Conservation (phyloP, 192 early-diverging fungal genomes). For the Chytriomyces hyalinus region DNA sequence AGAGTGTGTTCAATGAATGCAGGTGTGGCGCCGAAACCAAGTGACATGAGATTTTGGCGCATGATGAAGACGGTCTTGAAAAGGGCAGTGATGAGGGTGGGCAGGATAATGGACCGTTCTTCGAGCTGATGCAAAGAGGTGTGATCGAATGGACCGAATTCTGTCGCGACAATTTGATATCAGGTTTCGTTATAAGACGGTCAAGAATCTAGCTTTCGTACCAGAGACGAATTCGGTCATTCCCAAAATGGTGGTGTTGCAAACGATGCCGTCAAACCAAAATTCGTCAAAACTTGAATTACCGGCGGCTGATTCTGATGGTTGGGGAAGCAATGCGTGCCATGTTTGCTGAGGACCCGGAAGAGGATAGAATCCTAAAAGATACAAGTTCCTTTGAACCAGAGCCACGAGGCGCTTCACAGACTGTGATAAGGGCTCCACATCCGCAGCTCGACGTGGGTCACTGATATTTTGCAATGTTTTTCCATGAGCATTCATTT, state of each 20-base stretch:
- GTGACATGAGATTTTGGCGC: conserved; percentile 3
- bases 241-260: conserved; percentile 16
- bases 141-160: conserved; percentile 25
- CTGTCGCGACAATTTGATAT: neutral
- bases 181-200: neutral
- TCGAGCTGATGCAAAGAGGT: conserved; percentile 1
- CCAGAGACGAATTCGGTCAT: conserved; percentile 31
- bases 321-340: neutral
- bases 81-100: conserved; percentile 6
- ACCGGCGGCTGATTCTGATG: neutral
- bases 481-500: neutral
- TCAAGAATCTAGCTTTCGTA: neutral
- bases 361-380: conserved; percentile 15
- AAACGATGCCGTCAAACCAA: conserved; percentile 25
- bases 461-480: neutral
- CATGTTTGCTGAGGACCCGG: neutral
- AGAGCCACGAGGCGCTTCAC: neutral
- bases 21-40: neutral
- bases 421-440: neutral
- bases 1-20: no score
- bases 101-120: conserved; percentile 4
- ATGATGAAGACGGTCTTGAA: neutral
- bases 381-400: conserved; percentile 17
- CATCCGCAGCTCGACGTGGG: neutral
- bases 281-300: conserved; percentile 4